These are phyloP conservation scores for Agaricales sp. DNA, from an alignment of 1,284 basidiomycete genomes.

Conservation along the genomic window DNA sequence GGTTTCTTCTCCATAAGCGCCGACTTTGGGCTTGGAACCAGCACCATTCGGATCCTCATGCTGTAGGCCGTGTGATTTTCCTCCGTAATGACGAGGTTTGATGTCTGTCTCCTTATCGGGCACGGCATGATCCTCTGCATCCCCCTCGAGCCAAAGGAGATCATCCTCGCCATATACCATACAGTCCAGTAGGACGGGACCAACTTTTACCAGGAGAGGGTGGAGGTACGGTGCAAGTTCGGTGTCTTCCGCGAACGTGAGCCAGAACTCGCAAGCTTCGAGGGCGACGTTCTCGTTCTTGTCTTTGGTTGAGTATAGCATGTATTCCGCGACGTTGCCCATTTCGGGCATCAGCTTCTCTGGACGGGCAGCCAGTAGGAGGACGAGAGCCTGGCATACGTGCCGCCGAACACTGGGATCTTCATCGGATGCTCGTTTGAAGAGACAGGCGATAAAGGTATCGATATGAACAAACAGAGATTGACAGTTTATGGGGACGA, in stretches of 20 bases:
- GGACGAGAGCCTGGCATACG: slow-evolving; percentile 93
- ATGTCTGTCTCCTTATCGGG: slow-evolving; percentile 94
- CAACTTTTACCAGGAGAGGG: slow-evolving; percentile 81
- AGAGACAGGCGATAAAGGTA: slow-evolving; percentile 84
- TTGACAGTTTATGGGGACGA: slow-evolving; percentile 77
- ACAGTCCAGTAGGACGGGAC: slow-evolving; percentile 89
- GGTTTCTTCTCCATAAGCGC: slow-evolving; percentile 66
- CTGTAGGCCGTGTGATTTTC: slow-evolving; percentile 77
- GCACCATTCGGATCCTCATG: slow-evolving; percentile 50
- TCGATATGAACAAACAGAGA: slow-evolving; percentile 89
- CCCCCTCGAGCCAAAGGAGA: slow-evolving; percentile 91
- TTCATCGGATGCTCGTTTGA: slow-evolving; percentile 91
- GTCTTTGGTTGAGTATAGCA: slow-evolving; percentile 97
- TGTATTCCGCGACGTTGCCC: slow-evolving; percentile 93
- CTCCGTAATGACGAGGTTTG: slow-evolving; percentile 88
- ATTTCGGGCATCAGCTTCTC: slow-evolving; percentile 98
- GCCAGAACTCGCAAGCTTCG: slow-evolving; percentile 99
- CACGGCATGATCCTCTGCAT: slow-evolving; percentile 81
- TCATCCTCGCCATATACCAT: slow-evolving; percentile 98
- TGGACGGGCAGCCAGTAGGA: slow-evolving; percentile 85
- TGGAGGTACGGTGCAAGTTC: slow-evolving; percentile 78
- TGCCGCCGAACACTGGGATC: slow-evolving; percentile 89
- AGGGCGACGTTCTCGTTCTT: slow-evolving; percentile 91
- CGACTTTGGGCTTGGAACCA: slow-evolving; percentile 37
- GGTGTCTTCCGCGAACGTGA: slow-evolving; percentile 95